A percentile compares a stretch with the other conserved stretches of the same genome.
Conservation (phyloP, 768 basidiomycete species). For the Tulasnella calospora region DNA sequence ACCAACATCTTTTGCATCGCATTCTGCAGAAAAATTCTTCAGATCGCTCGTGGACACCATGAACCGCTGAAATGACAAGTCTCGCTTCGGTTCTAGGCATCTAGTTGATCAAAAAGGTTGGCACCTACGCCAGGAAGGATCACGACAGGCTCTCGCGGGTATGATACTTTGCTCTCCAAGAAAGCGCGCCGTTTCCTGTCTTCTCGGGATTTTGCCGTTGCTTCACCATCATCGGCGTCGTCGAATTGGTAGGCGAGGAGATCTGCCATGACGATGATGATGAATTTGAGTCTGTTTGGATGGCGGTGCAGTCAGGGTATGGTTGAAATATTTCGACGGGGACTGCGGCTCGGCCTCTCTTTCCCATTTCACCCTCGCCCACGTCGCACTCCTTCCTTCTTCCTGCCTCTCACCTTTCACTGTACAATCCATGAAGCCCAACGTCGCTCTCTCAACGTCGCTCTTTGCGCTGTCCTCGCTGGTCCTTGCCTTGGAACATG, state of each 20-base stretch:
- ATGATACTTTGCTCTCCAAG: constrained; percentile 26
- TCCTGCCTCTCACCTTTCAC: neutral
- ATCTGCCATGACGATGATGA: neutral
- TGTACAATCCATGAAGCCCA: neutral
- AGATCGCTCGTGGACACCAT: neutral
- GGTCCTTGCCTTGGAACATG: neutral
- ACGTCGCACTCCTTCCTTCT: constrained; percentile 4
- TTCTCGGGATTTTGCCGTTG: constrained; percentile 8
- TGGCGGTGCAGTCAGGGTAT: neutral
- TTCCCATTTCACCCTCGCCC: neutral
- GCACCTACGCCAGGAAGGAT: constrained; percentile 22
- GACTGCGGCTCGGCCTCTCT: neutral
- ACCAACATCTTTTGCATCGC: constrained; percentile 7
- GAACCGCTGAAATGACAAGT: constrained; percentile 3
- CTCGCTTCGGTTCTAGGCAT: neutral
- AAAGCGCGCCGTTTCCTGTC: constrained; percentile 26
- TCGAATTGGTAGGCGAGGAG: constrained; percentile 9
- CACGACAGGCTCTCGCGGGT: constrained; percentile 25
- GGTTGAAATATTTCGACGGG: neutral
- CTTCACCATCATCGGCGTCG: neutral
- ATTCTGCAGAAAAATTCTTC: neutral
- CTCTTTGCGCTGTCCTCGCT: neutral
- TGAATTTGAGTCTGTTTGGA: constrained; percentile 5
- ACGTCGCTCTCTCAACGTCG: constrained; percentile 5
- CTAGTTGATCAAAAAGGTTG: neutral